These are phyloP conservation scores for Phytophthora citrophthora DNA, from an alignment of 352 stramenopile species.

Conservation along the genomic window DNA sequence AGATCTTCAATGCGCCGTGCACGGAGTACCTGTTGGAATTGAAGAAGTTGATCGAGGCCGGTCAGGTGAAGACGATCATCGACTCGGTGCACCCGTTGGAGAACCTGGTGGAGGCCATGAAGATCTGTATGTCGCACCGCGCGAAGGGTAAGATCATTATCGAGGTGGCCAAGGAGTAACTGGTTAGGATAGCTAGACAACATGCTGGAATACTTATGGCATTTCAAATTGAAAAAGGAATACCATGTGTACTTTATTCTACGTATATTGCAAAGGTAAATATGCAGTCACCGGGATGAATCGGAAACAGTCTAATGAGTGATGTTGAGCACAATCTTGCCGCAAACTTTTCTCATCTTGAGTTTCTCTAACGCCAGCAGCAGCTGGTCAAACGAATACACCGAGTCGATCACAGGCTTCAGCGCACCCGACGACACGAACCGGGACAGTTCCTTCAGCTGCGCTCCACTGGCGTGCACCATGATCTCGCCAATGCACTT, in stretches of 20 bases:
- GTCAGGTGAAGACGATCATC: constrained; percentile 47
- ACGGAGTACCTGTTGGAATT: constrained; percentile 37
- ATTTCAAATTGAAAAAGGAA: no score
- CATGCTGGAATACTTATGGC: no score
- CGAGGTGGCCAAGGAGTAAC: constrained; percentile 43
- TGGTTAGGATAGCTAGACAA: not conserved
- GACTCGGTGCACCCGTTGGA: constrained; percentile 62
- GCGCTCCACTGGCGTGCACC: constrained; percentile 24
- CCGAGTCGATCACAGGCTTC: constrained; percentile 41
- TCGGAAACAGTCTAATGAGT: constrained; percentile 2
- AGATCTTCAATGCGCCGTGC: constrained; percentile 16
- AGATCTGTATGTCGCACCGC: constrained; percentile 56
- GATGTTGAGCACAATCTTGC: constrained; percentile 61
- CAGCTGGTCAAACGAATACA: constrained; percentile 51
- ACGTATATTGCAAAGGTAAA: not conserved
- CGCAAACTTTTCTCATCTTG: constrained; percentile 46
- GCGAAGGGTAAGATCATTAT: constrained; percentile 75
- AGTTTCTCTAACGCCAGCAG: constrained; percentile 46
- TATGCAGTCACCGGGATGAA: not conserved
- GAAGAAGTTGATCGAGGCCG: constrained; percentile 38
- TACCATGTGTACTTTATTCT: no score
- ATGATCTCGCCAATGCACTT: constrained; percentile 39
- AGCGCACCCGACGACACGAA: constrained; percentile 38
- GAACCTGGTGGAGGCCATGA: constrained; percentile 53
- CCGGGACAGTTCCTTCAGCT: constrained; percentile 45